These are phyloP conservation scores for Arthroderma uncinatum DNA, from an alignment of 2,329 filamentous ascomycete species.

Conservation along the genomic window DNA sequence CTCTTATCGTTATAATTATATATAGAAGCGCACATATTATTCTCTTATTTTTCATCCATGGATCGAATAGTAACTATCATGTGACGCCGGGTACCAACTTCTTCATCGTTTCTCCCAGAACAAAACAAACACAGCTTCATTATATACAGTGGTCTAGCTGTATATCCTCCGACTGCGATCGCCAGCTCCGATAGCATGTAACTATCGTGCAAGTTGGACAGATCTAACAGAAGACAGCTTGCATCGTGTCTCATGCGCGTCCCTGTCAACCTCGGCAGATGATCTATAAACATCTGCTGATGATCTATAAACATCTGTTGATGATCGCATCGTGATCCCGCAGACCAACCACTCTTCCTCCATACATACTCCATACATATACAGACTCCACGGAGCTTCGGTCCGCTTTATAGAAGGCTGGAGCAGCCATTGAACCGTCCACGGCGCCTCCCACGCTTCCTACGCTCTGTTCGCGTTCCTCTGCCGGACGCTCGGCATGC, in stretches of 20 bases:
- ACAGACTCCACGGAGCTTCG: background rate
- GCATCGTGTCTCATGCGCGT: background rate
- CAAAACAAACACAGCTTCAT: too few relatives aligned
- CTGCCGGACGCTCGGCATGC: background rate
- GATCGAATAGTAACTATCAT: too few relatives aligned
- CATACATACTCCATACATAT: background rate
- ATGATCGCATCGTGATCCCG: background rate
- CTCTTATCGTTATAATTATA: too few relatives aligned
- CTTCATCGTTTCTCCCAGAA: too few relatives aligned
- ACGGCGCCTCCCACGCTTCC: background rate
- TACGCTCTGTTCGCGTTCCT: too few relatives aligned
- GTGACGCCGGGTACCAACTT: too few relatives aligned
- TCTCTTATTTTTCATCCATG: too few relatives aligned
- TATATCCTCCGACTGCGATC: too few relatives aligned
- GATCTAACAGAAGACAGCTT: background rate
- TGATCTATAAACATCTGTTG: too few relatives aligned
- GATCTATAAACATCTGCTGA: background rate
- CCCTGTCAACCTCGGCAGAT: background rate
- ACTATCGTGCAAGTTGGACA: background rate
- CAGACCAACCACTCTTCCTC: background rate
- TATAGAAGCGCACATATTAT: too few relatives aligned
- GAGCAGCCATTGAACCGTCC: background rate
- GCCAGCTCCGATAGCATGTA: too few relatives aligned
- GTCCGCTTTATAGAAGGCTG: background rate
- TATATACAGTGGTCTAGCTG: too few relatives aligned